These are phyloP conservation scores for Sugiyamaella valdiviana DNA, from an alignment of 805 yeast genomes.

Conservation along the genomic window DNA sequence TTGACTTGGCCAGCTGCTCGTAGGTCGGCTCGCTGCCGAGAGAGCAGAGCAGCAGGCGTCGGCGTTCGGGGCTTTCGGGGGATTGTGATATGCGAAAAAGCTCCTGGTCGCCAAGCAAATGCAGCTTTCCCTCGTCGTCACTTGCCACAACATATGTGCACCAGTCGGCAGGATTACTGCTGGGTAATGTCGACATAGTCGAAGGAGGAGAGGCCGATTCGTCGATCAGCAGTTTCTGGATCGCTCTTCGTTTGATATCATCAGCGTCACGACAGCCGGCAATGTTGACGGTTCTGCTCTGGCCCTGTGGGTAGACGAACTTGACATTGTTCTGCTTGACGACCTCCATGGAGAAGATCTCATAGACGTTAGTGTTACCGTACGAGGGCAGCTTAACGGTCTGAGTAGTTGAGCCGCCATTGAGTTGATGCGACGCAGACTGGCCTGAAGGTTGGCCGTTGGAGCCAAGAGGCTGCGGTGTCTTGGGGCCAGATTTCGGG, in stretches of 20 bases:
- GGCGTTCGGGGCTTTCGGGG: slow-evolving; percentile 60
- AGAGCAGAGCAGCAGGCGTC: slow-evolving; percentile 63
- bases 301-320: slow-evolving; percentile 70
- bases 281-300: slow-evolving; percentile 59
- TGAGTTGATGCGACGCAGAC: background rate
- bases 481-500: background rate
- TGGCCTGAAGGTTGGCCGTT: no score
- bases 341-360: slow-evolving; percentile 34
- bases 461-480: background rate
- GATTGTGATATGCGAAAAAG: slow-evolving; percentile 79
- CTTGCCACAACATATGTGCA: slow-evolving; percentile 51
- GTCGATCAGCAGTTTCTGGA: slow-evolving; percentile 42
- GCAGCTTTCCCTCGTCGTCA: slow-evolving; percentile 39
- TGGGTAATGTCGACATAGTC: background rate
- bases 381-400: background rate
- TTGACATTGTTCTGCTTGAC: slow-evolving; percentile 42
- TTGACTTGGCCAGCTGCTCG: slow-evolving; percentile 27
- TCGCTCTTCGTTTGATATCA: slow-evolving; percentile 62
- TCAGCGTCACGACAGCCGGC: slow-evolving; percentile 77
- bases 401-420: background rate
- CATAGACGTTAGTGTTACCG: slow-evolving; percentile 19
- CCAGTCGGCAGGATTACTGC: slow-evolving; percentile 23
- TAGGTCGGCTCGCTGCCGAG: slow-evolving; percentile 52
- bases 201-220: slow-evolving; percentile 12
- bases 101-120: slow-evolving; percentile 63